Base-by-base conservation (phyloP, 257 asterid species). In the Solanum okadae region DNA sequence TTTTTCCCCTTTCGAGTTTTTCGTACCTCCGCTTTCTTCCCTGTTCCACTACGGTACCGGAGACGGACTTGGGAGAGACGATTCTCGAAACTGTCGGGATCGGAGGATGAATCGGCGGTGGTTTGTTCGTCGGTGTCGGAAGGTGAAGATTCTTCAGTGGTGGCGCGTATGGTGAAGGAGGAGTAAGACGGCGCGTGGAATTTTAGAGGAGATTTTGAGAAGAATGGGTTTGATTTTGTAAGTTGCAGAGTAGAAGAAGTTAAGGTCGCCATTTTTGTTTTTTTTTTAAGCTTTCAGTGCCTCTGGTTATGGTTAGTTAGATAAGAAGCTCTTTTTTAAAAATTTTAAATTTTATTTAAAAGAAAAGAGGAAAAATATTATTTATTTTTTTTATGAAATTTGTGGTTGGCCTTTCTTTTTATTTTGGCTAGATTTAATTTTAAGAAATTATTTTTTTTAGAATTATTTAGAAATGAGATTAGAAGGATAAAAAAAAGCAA, bases 21-120 rank as follows among this genome's bases (percentile, higher is more conserved):
- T 25, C 98, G 91, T 38, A 89, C 84, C 94, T 96, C 98, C 8
- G 99, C 95, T 88, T 94, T 97, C 89, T 96, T 96, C 2, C 98
- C 99, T 5, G 92, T 84, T 13, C 99, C 98, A 87, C 98, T 95
- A 6, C 94, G 93, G 95, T 96, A 88, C 6, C 98, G 94, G 89
- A 94, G 92, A 33, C 98, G 95, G 81, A 96, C 89, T 85, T 93
- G 93, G 56, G 96, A 91, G 46, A 97, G 96, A 65, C 96, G 94
- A 87, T 88, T 87, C 33, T 97, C 99, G 93, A 97, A 97, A 92
- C 86, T 88, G 90, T 94, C 93, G 42, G 87, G 84, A 25, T 88
- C 94, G 79, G 94, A 59, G 85, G 83, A 44, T 42, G 91, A 33
- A 29, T 88, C 40, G 12, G 86, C 88, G 63, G 94, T 23, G 77